Conservation (phyloP, 2,329 filamentous ascomycete species). For the Remersonia thermophila region DNA sequence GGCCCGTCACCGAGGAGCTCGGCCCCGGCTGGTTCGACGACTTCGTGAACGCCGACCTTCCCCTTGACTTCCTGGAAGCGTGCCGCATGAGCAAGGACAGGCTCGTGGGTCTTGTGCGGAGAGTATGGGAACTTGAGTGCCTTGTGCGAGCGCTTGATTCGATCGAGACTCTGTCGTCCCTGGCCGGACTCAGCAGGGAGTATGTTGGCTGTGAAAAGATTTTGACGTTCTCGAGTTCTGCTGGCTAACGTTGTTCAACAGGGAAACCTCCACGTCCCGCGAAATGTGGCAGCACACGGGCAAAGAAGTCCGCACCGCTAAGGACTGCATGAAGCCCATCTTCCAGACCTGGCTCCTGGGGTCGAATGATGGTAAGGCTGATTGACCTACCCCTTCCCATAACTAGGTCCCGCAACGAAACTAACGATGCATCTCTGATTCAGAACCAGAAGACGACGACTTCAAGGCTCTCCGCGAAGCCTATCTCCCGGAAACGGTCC, state of each 20-base stretch:
- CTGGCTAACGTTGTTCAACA: conserved; percentile 20
- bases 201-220: conserved; percentile 24
- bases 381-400: too few relatives aligned
- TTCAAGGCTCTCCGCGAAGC: conserved; percentile 55
- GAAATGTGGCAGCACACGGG: conserved; percentile 17
- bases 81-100: conserved; percentile 27
- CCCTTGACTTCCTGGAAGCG: conserved; percentile 19
- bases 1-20: conserved; percentile 24
- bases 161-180: conserved; percentile 52
- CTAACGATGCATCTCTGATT: not conserved
- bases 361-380: conserved; percentile 44
- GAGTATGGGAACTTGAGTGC: conserved; percentile 56
- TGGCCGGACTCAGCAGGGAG: conserved; percentile 40
- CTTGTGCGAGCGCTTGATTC: conserved; percentile 53
- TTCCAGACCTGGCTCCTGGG: conserved; percentile 51
- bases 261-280: conserved; percentile 21
- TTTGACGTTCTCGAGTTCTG: too few relatives aligned
- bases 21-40: conserved; percentile 25
- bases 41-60: conserved; percentile 19
- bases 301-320: conserved; percentile 40
- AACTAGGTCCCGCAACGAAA: too few relatives aligned
- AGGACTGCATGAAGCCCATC: conserved; percentile 47
- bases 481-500: conserved; percentile 75
- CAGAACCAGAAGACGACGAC: conserved; percentile 36
- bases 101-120: conserved; percentile 43